These are phyloP conservation scores for Microdochium nivale DNA, from an alignment of 2,329 filamentous ascomycete species.

Conservation along the genomic window DNA sequence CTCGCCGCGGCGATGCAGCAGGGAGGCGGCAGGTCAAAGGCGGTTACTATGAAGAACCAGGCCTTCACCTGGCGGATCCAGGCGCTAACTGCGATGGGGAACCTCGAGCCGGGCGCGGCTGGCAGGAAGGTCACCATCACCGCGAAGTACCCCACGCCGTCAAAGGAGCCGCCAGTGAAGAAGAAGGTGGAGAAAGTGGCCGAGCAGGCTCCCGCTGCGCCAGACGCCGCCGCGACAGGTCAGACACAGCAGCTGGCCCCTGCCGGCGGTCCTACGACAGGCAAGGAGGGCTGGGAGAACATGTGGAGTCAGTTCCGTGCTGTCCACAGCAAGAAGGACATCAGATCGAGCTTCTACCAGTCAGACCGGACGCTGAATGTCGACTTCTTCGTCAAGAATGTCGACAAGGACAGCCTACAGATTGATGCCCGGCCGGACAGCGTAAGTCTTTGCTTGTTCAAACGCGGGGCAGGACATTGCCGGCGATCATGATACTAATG, in stretches of 20 bases:
- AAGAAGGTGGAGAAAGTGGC: constrained; percentile 6
- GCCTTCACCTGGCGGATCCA: constrained; percentile 38
- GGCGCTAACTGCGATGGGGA: constrained; percentile 34
- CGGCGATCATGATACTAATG: not conserved
- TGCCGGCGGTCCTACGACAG: not conserved
- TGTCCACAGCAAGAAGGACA: constrained; percentile 17
- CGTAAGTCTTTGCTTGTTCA: constrained; percentile 3
- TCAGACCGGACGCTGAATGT: constrained; percentile 24
- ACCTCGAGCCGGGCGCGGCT: constrained; percentile 32
- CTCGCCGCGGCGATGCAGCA: constrained; percentile 9
- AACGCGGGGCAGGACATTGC: not conserved
- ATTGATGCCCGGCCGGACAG: constrained; percentile 22
- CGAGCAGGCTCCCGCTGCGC: not conserved
- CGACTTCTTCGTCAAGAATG: constrained; percentile 30
- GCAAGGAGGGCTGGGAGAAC: constrained; percentile 8
- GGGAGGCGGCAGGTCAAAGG: constrained; percentile 10
- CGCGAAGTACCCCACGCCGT: constrained; percentile 20
- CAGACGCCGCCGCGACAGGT: not conserved
- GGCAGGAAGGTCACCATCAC: constrained; percentile 35
- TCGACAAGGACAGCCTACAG: constrained; percentile 28
- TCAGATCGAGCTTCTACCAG: constrained; percentile 33
- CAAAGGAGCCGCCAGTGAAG: constrained; percentile 12
- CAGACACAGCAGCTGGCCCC: not conserved
- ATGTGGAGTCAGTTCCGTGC: constrained; percentile 11
- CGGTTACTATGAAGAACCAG: constrained; percentile 21